Evolutionary conservation across 2,329 filamentous ascomycete species (phyloP).

Genomic region (Arthrobotrys musiformis): DNA sequence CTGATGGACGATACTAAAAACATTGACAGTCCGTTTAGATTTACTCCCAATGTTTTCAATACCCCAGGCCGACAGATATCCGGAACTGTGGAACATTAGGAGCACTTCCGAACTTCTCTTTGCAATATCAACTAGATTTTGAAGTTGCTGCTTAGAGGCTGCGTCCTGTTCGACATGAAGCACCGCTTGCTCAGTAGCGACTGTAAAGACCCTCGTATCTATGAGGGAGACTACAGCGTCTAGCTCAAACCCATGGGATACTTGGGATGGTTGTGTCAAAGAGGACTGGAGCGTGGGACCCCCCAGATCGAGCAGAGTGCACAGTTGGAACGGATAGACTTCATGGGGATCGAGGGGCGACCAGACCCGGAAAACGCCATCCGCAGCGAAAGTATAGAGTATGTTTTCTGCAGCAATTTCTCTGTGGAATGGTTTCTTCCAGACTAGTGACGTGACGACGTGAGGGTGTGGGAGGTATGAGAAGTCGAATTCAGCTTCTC

Average conservation of each 20-base stretch:
- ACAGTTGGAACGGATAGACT: conserved; percentile 78
- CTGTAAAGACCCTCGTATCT: conserved; percentile 80
- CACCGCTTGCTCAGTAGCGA: conserved; percentile 80
- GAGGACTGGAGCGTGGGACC: neutral
- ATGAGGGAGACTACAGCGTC: conserved; percentile 73
- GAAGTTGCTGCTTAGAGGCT: conserved; percentile 65
- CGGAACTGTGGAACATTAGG: conserved; percentile 82
- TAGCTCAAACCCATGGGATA: conserved; percentile 30
- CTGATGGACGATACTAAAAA: conserved; percentile 88
- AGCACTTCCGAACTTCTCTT: conserved; percentile 88
- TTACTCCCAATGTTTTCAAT: conserved; percentile 85
- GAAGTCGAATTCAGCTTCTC: conserved; percentile 88
- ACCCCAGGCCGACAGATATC: conserved; percentile 91
- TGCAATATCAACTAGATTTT: conserved; percentile 85
- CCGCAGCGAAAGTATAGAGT: conserved; percentile 86
- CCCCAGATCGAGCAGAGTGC: conserved; percentile 81
- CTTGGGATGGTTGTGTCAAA: neutral
- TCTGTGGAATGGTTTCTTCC: conserved; percentile 80
- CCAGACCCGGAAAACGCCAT: conserved; percentile 85
- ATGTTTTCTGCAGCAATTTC: conserved; percentile 86
- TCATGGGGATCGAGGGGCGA: conserved; percentile 77
- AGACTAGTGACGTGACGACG: conserved; percentile 82
- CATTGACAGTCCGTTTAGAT: conserved; percentile 71
- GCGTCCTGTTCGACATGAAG: conserved; percentile 68
- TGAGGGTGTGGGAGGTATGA: conserved; percentile 87